Conservation (phyloP, 1,284 basidiomycete genomes). For the Rhodotorula mucilaginosa region DNA sequence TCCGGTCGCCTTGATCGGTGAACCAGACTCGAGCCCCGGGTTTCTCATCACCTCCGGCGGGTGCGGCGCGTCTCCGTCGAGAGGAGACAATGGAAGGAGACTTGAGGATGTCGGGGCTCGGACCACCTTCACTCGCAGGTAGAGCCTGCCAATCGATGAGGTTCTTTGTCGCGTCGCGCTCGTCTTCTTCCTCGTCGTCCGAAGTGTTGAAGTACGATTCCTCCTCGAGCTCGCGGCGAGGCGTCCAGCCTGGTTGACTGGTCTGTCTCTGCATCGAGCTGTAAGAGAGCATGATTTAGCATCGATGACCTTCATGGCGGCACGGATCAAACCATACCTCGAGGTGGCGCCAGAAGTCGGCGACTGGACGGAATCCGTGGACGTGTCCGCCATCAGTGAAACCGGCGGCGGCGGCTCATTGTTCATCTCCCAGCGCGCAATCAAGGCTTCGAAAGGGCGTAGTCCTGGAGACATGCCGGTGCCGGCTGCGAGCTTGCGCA, state of each 20-base stretch:
- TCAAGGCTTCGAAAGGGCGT: constrained; percentile 68
- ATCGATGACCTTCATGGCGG: background rate
- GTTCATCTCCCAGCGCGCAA: constrained; percentile 85
- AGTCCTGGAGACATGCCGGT: constrained; percentile 45
- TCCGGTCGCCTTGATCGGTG: too few species aligned
- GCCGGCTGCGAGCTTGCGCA: constrained; percentile 66
- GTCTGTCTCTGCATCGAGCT: constrained; percentile 47
- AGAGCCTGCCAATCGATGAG: constrained; percentile 2
- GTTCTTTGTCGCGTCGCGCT: constrained; percentile 35
- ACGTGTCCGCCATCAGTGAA: constrained; percentile 2
- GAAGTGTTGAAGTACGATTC: constrained; percentile 81
- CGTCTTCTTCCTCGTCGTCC: constrained; percentile 64
- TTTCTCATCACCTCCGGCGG: too few species aligned
- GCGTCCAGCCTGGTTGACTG: constrained; percentile 34
- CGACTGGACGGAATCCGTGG: background rate
- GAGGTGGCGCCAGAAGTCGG: constrained; percentile 3
- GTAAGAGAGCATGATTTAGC: background rate
- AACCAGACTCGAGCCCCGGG: too few species aligned
- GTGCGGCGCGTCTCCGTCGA: constrained; percentile 15
- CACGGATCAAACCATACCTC: background rate
- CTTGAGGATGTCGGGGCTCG: background rate
- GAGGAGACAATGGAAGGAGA: constrained; percentile 13
- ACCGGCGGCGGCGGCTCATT: constrained; percentile 67
- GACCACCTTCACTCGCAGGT: too few species aligned
- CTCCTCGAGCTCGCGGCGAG: constrained; percentile 64